A percentile compares a stretch with the other conserved stretches of the same genome.
These are phyloP conservation scores for Delphinella strobiligena DNA, from an alignment of 2,329 filamentous ascomycete species.

Conservation along the genomic window DNA sequence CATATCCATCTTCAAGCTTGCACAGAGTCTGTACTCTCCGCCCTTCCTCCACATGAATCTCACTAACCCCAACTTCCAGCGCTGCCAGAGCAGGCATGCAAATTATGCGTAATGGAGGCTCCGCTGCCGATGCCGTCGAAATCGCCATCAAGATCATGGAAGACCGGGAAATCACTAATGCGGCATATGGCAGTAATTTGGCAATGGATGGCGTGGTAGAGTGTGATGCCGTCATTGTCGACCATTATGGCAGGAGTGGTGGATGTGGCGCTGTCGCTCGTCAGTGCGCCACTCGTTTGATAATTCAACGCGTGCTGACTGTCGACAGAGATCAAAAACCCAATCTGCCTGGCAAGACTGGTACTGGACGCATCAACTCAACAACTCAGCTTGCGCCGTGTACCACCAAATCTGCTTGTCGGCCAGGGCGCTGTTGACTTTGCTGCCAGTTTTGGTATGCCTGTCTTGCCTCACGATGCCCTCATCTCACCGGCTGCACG, in stretches of 20 bases:
- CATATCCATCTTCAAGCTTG: slow-evolving; percentile 73
- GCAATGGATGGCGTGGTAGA: slow-evolving; percentile 84
- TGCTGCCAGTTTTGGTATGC: slow-evolving; percentile 65
- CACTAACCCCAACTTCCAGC: slow-evolving; percentile 37
- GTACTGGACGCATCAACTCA: slow-evolving; percentile 68
- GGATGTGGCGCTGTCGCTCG: slow-evolving; percentile 84
- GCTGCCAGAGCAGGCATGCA: slow-evolving; percentile 77
- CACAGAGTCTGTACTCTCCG: slow-evolving; percentile 56
- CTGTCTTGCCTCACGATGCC: slow-evolving; percentile 58
- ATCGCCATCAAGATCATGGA: slow-evolving; percentile 79
- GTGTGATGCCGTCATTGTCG: slow-evolving; percentile 86
- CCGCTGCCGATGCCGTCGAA: slow-evolving; percentile 80
- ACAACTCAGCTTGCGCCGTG: slow-evolving; percentile 70
- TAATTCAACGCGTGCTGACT: slow-evolving; percentile 5
- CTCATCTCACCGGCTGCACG: slow-evolving; percentile 70
- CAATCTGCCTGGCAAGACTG: slow-evolving; percentile 72
- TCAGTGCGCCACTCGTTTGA: slow-evolving; percentile 37
- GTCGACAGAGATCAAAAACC: slow-evolving; percentile 72
- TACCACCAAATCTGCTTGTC: slow-evolving; percentile 85
- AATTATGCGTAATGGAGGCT: slow-evolving; percentile 64
- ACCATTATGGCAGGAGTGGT: slow-evolving; percentile 81
- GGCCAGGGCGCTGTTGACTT: slow-evolving; percentile 79
- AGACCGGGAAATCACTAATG: slow-evolving; percentile 91
- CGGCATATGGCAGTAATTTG: slow-evolving; percentile 90
- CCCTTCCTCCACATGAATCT: background rate